Evolutionary conservation across 1,284 basidiomycete genomes (phyloP).

Genomic region (Rhodotorula sp.): DNA sequence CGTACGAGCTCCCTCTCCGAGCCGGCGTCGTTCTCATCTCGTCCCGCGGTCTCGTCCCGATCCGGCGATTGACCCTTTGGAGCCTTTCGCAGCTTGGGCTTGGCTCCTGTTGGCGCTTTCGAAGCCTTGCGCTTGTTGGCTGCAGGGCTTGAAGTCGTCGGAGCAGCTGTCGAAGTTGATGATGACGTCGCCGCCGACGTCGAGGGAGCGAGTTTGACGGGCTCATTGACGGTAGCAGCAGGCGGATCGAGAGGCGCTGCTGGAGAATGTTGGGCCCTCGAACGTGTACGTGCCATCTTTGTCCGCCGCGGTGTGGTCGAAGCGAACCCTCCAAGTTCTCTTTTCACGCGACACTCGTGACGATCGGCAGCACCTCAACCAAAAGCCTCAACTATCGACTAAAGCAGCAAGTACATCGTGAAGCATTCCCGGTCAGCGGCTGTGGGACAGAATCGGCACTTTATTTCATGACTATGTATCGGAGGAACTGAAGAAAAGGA

Average conservation of each 20-base stretch:
- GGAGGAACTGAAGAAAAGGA: too few species aligned
- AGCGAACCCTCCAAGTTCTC: too few species aligned
- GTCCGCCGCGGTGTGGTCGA: too few species aligned
- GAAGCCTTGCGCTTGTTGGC: not conserved
- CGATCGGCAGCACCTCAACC: too few species aligned
- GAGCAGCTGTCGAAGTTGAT: not conserved
- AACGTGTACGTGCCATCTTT: conserved; percentile 5
- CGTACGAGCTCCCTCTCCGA: not conserved
- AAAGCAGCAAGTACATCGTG: too few species aligned
- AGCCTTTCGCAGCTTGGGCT: not conserved
- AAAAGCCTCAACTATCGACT: too few species aligned
- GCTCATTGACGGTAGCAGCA: not conserved
- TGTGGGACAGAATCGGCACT: too few species aligned
- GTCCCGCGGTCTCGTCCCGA: not conserved
- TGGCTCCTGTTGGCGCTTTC: not conserved
- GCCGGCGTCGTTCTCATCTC: not conserved
- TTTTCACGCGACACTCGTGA: too few species aligned
- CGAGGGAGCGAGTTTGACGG: not conserved
- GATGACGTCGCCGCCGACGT: conserved; percentile 3
- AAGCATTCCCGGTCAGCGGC: too few species aligned
- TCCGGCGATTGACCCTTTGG: not conserved
- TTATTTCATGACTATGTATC: too few species aligned
- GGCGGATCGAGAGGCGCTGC: not conserved
- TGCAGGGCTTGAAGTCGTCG: not conserved
- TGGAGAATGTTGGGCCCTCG: not conserved